A percentile compares a stretch with the other conserved stretches of the same genome.
Evolutionary conservation across 306 rosid species (phyloP).

Genomic region (Vicia villosa): DNA sequence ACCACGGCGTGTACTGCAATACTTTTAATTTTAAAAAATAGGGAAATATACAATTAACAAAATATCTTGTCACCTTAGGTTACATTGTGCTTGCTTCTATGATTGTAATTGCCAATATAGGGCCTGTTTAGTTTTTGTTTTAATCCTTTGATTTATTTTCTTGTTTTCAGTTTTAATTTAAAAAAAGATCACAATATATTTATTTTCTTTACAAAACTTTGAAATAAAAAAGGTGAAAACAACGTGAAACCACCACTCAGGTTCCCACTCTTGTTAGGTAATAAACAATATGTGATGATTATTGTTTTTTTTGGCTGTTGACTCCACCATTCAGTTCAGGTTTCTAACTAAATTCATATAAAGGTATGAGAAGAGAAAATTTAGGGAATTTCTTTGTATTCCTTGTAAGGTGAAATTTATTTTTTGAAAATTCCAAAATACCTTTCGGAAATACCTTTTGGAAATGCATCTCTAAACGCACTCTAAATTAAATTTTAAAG

Average conservation of each 20-base stretch:
- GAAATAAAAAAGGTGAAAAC: background rate
- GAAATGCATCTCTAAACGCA: no score
- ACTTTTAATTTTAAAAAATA: conserved; percentile 1
- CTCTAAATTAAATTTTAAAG: no score
- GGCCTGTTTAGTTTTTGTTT: background rate
- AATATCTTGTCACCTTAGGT: conserved; percentile 12
- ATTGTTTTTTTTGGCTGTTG: background rate
- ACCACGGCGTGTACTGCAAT: conserved; percentile 9
- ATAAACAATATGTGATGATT: background rate
- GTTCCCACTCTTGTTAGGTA: background rate
- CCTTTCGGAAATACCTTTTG: no score
- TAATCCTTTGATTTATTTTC: background rate
- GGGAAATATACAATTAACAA: conserved; percentile 9
- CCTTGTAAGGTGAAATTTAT: no score
- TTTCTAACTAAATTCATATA: background rate
- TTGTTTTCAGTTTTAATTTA: background rate
- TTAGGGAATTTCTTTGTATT: no score
- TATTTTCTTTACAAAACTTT: background rate
- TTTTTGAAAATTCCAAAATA: no score
- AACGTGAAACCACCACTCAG: background rate
- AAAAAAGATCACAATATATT: background rate
- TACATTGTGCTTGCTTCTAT: conserved; percentile 20
- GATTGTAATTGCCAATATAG: background rate
- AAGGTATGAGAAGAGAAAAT: background rate
- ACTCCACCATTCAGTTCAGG: background rate